Conservation (phyloP, 2,329 filamentous ascomycete genomes). For the Parascedosporium putredinis region DNA sequence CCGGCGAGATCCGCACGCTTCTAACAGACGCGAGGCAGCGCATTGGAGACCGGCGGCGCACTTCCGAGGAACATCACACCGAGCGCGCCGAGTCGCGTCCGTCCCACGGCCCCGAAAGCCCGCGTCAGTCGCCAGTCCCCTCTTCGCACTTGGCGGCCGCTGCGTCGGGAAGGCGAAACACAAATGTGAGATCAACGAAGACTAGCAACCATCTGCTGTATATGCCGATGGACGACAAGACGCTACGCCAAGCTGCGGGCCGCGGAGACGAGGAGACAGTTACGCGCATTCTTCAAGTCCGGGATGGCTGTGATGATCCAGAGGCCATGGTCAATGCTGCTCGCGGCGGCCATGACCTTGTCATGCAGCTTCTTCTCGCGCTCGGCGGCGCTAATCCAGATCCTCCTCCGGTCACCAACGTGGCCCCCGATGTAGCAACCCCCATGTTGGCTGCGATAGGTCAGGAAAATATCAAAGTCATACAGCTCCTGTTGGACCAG, state of each 20-base stretch:
- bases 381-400: slow-evolving; percentile 58
- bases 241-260: slow-evolving; percentile 48
- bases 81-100: slow-evolving; percentile 37
- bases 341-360: slow-evolving; percentile 79
- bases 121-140: slow-evolving; percentile 39
- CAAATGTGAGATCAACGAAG: slow-evolving; percentile 50
- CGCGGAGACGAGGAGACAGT: slow-evolving; percentile 53
- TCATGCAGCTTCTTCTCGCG: slow-evolving; percentile 67
- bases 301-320: slow-evolving; percentile 58
- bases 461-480: slow-evolving; percentile 73
- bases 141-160: slow-evolving; percentile 24
- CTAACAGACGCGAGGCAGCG: slow-evolving; percentile 51
- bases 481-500: slow-evolving; percentile 69
- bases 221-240: slow-evolving; percentile 53
- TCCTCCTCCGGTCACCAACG: slow-evolving; percentile 52
- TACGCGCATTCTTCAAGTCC: slow-evolving; percentile 49
- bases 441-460: slow-evolving; percentile 93
- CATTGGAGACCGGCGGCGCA: slow-evolving; percentile 40
- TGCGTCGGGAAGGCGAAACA: slow-evolving; percentile 36
- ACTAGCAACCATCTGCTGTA: slow-evolving; percentile 55
- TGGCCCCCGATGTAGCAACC: slow-evolving; percentile 64
- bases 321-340: slow-evolving; percentile 86
- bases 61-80: slow-evolving; percentile 47
- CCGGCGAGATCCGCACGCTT: slow-evolving; percentile 64
- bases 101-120: slow-evolving; percentile 47